Evolutionary conservation across 2,329 filamentous ascomycete species (phyloP).

Genomic region (Teratosphaeria viscida): DNA sequence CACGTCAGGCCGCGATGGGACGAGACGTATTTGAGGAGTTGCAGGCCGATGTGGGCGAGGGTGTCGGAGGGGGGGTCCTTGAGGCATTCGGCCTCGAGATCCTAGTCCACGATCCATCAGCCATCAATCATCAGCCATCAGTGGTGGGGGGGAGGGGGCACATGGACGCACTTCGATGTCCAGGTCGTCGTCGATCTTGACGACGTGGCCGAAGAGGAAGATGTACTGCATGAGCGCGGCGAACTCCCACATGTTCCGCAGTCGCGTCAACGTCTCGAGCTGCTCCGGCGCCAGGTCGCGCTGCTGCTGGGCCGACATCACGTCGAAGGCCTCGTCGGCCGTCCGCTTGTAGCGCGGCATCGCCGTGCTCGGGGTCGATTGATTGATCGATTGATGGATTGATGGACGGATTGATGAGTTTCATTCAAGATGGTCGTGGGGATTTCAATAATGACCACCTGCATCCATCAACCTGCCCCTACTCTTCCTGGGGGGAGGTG

Average conservation of each 20-base stretch:
- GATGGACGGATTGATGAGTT: no score
- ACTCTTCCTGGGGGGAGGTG: no score
- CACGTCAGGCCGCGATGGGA: conserved; percentile 89
- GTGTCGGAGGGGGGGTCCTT: conserved; percentile 61
- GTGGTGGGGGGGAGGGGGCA: neutral
- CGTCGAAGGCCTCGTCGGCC: conserved; percentile 40
- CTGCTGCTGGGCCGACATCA: conserved; percentile 17
- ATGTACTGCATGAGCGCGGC: conserved; percentile 91
- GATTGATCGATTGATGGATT: no score
- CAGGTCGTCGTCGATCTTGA: conserved; percentile 81
- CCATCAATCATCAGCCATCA: no score
- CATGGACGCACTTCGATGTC: conserved; percentile 71
- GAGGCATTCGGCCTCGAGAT: conserved; percentile 79
- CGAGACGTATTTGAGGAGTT: conserved; percentile 83
- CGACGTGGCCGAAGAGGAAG: conserved; percentile 73
- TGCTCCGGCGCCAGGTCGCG: conserved; percentile 13
- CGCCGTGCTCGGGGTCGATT: conserved; percentile 6
- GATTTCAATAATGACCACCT: no score
- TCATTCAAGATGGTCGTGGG: neutral
- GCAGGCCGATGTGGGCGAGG: conserved; percentile 71
- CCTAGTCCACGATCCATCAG: conserved; percentile 40
- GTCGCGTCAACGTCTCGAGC: conserved; percentile 47
- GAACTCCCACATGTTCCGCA: conserved; percentile 93
- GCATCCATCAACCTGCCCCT: no score
- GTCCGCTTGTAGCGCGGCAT: conserved; percentile 48